Evolutionary conservation across 2,329 filamentous ascomycete genomes (phyloP), one percentile per base, ranked within the genome.

Genomic region (Ophiocordyceps camponoti-rufipedis): DNA sequence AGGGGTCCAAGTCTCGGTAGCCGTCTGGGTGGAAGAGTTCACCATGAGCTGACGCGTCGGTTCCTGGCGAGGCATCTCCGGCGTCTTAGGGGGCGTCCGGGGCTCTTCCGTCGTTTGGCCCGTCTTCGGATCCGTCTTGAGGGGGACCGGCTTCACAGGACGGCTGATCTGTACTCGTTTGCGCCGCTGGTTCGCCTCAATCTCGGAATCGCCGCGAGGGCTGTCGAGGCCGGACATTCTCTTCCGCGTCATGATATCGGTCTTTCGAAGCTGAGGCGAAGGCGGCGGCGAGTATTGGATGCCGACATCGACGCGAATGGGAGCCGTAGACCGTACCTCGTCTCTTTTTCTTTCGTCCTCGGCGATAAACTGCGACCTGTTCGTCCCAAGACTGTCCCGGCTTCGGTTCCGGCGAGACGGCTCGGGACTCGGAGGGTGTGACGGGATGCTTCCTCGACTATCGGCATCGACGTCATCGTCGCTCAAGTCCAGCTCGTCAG

Each of bases 401-500:
- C 77, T 80, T 51, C 70, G 66, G 48, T 75, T 75, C 42, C 74
- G 67, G 45, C 62, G 64, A 38, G 54, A 55, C 59, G 70, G 47
- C 16, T 63, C 61, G 42, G 61, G 57, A 31, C 66, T 62, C 8
- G 59, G 56, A 44, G 61, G 55, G 47, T 65, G 62, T 3, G 77
- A 80, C 43, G 78, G 54, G 14, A 70, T 68, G 49, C 75, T 82
- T 46, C 80, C 74, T 35, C 78, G 75, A 2, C 80, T 79, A 44
- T 85, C 82, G 41, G 80, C 73, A 50, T 88, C 80, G 33, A 82
- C 81, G 50, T 83, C 68, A 46, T 77, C 71, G 31, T 88, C 85
- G 46, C 89, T 84, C 49, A 94, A 83, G 49, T 85, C 80, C 46
- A 98, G 72, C 63, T 98, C 91, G 54, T 96, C 88, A 1, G 91